A percentile compares a stretch with the other conserved stretches of the same genome.
These are phyloP conservation scores for Endothia cerciana DNA, from an alignment of 2,329 filamentous ascomycete genomes.

Conservation along the genomic window DNA sequence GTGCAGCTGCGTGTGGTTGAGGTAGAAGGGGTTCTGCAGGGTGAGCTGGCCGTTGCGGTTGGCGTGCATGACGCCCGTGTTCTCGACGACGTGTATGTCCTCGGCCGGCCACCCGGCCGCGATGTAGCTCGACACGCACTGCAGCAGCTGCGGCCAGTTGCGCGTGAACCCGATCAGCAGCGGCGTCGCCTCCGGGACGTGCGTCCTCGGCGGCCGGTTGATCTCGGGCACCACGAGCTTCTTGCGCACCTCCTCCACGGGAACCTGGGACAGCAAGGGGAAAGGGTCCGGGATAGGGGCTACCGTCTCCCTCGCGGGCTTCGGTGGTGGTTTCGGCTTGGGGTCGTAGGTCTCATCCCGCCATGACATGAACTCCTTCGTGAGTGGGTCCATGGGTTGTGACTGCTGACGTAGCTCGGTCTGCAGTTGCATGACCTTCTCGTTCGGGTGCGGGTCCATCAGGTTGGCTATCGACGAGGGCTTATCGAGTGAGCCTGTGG, in stretches of 20 bases:
- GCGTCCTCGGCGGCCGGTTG: conserved; percentile 40
- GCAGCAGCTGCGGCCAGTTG: conserved; percentile 56
- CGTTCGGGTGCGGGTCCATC: conserved; percentile 10
- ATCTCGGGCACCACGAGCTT: conserved; percentile 34
- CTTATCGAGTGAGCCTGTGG: conserved; percentile 10
- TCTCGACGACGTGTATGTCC: conserved; percentile 59
- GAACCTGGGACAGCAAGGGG: conserved; percentile 39
- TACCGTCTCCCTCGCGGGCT: conserved; percentile 36
- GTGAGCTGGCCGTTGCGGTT: conserved; percentile 49
- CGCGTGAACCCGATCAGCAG: conserved; percentile 57
- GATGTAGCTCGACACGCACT: conserved; percentile 57
- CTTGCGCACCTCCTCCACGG: conserved; percentile 32
- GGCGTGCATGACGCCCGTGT: conserved; percentile 55
- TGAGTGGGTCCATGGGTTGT: conserved; percentile 27
- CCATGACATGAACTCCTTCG: conserved; percentile 26
- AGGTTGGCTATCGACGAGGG: conserved; percentile 7
- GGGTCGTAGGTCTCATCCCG: conserved; percentile 24
- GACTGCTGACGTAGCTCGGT: conserved; percentile 25
- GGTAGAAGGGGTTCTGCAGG: conserved; percentile 57
- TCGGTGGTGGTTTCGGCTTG: conserved; percentile 38
- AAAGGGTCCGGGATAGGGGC: conserved; percentile 44
- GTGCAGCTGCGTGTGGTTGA: conserved; percentile 53
- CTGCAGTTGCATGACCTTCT: conserved; percentile 21
- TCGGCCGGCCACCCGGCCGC: conserved; percentile 57
- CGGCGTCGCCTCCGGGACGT: conserved; percentile 43